Evolutionary conservation across 2,329 filamentous ascomycete species (phyloP).

Genomic region (Neophaeococcomyces aloes): DNA sequence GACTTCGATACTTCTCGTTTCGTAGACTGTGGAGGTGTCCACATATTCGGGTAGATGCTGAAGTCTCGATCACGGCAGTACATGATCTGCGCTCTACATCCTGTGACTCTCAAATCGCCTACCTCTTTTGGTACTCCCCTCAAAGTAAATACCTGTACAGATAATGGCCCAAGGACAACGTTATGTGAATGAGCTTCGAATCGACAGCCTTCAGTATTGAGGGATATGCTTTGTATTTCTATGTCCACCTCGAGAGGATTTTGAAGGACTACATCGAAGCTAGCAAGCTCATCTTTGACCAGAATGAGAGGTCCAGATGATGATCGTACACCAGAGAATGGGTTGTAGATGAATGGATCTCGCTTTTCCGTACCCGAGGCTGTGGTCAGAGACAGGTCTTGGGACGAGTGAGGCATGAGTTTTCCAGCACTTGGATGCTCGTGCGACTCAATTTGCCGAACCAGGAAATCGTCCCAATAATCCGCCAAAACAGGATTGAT

Average conservation of each 20-base stretch:
- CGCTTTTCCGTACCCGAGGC: slow-evolving; percentile 30
- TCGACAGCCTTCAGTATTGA: slow-evolving; percentile 62
- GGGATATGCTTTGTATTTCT: slow-evolving; percentile 68
- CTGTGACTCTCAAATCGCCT: slow-evolving; percentile 63
- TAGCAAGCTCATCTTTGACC: slow-evolving; percentile 66
- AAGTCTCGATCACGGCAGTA: slow-evolving; percentile 77
- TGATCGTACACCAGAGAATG: slow-evolving; percentile 63
- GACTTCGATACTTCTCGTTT: no score
- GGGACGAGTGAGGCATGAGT: slow-evolving; percentile 54
- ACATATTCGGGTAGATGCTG: slow-evolving; percentile 67
- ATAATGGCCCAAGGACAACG: slow-evolving; percentile 65
- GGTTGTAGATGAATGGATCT: slow-evolving; percentile 92
- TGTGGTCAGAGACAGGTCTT: slow-evolving; percentile 39
- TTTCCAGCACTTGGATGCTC: slow-evolving; percentile 48
- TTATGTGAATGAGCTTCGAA: slow-evolving; percentile 58
- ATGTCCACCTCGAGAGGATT: slow-evolving; percentile 92
- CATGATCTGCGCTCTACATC: slow-evolving; percentile 67
- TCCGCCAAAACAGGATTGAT: slow-evolving; percentile 66
- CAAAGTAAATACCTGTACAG: slow-evolving; percentile 67
- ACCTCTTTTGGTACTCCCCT: slow-evolving; percentile 55
- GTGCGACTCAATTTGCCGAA: slow-evolving; percentile 65
- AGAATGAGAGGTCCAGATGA: slow-evolving; percentile 54
- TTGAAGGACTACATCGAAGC: slow-evolving; percentile 74
- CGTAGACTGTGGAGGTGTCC: slow-evolving; percentile 52
- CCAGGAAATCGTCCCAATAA: slow-evolving; percentile 94